A percentile compares a stretch with the other conserved stretches of the same genome.
Evolutionary conservation across 495 filamentous ascomycete species (phyloP).

Genomic region (Xylaria intraflava): DNA sequence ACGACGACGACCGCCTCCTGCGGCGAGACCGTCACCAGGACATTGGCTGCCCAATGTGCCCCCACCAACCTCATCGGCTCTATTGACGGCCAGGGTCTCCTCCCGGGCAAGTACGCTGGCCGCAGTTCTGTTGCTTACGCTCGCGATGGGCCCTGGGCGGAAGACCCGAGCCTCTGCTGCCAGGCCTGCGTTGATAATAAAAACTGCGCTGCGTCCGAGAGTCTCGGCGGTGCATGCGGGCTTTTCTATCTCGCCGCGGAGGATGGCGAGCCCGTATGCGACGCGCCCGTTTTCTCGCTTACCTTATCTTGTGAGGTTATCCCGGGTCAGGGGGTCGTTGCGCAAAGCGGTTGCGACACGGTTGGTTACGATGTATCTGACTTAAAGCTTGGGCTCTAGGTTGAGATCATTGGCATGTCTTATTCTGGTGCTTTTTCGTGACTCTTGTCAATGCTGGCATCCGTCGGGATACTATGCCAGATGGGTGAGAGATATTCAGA

Average conservation of each 20-base stretch:
- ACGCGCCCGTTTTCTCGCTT: conserved; percentile 16
- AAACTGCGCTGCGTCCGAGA: conserved; percentile 51
- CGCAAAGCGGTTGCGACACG: conserved; percentile 17
- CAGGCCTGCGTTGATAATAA: conserved; percentile 40
- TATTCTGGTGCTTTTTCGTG: no score
- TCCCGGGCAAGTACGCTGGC: conserved; percentile 12
- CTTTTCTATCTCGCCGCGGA: conserved; percentile 28
- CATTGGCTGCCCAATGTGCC: conserved; percentile 19
- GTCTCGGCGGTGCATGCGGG: conserved; percentile 38
- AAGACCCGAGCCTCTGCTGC: conserved; percentile 18
- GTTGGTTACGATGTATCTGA: conserved; percentile 13
- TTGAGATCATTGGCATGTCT: no score
- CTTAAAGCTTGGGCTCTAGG: background rate
- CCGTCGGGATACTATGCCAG: no score
- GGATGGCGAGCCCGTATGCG: conserved; percentile 11
- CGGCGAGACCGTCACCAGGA: conserved; percentile 16
- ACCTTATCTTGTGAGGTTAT: conserved; percentile 9
- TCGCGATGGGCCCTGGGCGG: conserved; percentile 5
- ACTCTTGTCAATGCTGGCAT: no score
- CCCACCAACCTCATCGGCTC: conserved; percentile 21
- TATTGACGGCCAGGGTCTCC: conserved; percentile 16
- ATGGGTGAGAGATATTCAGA: no score
- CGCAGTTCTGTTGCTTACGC: conserved; percentile 18
- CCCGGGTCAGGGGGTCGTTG: conserved; percentile 18
- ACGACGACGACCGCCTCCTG: conserved; percentile 14